Evolutionary conservation across 108 stramenopile species (phyloP).

Genomic region (Aureococcus anophagefferens): DNA sequence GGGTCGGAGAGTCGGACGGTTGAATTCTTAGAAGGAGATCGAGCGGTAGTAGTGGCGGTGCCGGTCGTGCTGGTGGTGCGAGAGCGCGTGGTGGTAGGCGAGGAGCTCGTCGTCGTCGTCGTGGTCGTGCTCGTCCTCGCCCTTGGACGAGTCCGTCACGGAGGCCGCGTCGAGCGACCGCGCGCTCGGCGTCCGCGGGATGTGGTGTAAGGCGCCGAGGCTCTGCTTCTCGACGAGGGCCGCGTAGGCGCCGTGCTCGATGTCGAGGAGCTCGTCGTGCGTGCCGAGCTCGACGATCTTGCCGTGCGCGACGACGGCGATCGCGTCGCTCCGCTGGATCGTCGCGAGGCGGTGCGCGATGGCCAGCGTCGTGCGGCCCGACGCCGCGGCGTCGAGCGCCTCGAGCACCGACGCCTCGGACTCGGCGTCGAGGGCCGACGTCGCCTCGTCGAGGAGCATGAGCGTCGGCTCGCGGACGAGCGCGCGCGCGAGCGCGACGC

Average conservation of each 20-base stretch:
- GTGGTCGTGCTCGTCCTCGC: no score
- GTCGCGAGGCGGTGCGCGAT: conserved; percentile 44
- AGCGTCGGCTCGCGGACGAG: conserved; percentile 86
- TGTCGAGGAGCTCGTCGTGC: background rate
- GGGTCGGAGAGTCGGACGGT: no score
- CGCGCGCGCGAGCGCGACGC: conserved; percentile 69
- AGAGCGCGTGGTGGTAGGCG: no score
- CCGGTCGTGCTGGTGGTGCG: no score
- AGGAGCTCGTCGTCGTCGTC: no score
- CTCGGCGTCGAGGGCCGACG: conserved; percentile 34
- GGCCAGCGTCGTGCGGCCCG: conserved; percentile 33
- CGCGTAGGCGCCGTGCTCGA: background rate
- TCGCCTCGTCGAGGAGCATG: conserved; percentile 59
- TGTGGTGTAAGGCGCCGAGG: no score
- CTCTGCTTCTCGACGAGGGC: conserved; percentile 8
- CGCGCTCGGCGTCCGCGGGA: no score
- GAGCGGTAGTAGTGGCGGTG: no score
- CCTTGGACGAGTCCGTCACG: no score
- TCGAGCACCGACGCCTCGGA: conserved; percentile 25
- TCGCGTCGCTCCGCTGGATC: background rate
- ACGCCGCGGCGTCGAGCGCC: conserved; percentile 38
- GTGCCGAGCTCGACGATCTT: background rate
- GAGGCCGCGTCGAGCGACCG: no score
- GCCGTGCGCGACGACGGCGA: background rate
- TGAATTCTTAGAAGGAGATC: no score